Conservation (phyloP, 208 protist genomes). For the Sergeia podlipaevii region DNA sequence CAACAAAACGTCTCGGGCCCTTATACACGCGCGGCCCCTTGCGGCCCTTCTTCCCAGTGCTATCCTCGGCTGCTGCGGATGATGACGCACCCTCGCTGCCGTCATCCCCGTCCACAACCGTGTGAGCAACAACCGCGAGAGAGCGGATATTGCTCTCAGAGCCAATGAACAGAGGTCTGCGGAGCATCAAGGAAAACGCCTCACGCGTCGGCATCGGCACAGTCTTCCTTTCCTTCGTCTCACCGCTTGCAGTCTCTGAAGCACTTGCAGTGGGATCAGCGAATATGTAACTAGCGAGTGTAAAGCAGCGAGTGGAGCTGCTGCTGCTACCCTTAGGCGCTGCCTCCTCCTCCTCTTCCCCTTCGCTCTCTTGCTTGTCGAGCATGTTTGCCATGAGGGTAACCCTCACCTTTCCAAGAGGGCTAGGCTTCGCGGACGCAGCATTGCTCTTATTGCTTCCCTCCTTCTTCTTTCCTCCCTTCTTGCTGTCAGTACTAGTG, state of each 20-base stretch:
- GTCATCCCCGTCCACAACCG: neutral
- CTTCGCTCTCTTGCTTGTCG: neutral
- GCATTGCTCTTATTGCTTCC: neutral
- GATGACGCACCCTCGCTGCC: neutral
- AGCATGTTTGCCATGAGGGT: constrained; percentile 24
- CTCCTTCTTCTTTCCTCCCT: neutral
- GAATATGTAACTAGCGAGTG: constrained; percentile 39
- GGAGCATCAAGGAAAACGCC: constrained; percentile 10
- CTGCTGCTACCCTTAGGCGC: neutral
- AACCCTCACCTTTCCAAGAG: constrained; percentile 32
- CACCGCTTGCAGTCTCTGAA: neutral
- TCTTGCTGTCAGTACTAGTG: neutral
- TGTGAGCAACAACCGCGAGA: constrained; percentile 25
- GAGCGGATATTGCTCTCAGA: constrained; percentile 22
- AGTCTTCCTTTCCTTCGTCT: neutral
- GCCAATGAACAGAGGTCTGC: constrained; percentile 22
- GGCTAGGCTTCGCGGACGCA: constrained; percentile 10
- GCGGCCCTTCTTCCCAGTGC: neutral
- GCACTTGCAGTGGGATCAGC: neutral
- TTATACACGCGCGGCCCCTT: neutral
- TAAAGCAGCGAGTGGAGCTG: neutral
- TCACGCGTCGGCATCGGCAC: constrained; percentile 1
- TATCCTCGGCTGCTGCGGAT: neutral
- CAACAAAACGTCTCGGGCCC: constrained; percentile 27
- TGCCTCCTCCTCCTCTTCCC: neutral